Conservation (phyloP, 768 basidiomycete genomes). For the Leccinum boreale region DNA sequence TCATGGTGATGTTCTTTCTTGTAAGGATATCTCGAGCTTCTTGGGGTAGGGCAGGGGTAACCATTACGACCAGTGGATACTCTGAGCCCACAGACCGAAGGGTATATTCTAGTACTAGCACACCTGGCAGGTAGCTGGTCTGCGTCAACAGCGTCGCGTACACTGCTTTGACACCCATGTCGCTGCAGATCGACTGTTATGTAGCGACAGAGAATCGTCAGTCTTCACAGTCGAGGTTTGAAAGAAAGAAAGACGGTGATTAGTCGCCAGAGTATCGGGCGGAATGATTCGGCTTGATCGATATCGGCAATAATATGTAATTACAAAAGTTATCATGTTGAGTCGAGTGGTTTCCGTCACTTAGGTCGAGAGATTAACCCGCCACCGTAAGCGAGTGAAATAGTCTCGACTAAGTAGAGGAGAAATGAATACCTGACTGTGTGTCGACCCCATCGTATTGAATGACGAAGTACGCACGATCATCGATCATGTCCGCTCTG, state of each 20-base stretch:
- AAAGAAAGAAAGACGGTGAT: not conserved
- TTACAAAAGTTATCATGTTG: not conserved
- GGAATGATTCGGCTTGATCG: not conserved
- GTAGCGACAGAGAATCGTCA: not conserved
- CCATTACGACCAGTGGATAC: constrained; percentile 79
- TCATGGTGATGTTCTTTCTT: constrained; percentile 49
- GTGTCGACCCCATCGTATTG: too few relatives aligned
- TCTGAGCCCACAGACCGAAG: constrained; percentile 51
- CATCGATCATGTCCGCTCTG: too few relatives aligned
- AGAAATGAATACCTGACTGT: too few relatives aligned
- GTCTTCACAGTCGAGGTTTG: not conserved
- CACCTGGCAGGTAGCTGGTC: constrained; percentile 51
- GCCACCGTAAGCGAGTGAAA: too few relatives aligned
- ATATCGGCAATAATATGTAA: not conserved
- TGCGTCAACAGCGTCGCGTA: constrained; percentile 82
- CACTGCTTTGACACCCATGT: constrained; percentile 45
- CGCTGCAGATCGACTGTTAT: not conserved
- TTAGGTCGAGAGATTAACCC: too few relatives aligned
- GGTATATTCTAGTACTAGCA: constrained; percentile 52
- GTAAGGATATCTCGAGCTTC: constrained; percentile 50
- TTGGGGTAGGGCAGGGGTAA: constrained; percentile 54
- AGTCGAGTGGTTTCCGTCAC: too few relatives aligned
- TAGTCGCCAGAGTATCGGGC: not conserved
- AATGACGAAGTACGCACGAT: too few relatives aligned
- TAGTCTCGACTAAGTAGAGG: too few relatives aligned